These are phyloP conservation scores for Trebouxiophyceae sp. DNA, from an alignment of 163 green algal genomes.

Conservation along the genomic window DNA sequence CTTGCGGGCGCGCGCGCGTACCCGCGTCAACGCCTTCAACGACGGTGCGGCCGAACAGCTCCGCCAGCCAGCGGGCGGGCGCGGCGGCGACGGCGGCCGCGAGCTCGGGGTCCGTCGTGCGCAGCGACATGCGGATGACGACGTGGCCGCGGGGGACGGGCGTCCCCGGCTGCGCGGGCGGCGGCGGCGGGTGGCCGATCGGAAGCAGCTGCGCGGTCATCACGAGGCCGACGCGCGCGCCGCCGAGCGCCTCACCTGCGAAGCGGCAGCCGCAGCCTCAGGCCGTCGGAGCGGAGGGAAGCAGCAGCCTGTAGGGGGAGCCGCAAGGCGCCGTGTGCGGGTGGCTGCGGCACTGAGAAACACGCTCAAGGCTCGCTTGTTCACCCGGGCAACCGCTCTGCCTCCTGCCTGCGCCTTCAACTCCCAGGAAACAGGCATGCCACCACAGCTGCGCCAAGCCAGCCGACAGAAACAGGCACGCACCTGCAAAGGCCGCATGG, in stretches of 20 bases:
- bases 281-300: no score
- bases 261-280: no score
- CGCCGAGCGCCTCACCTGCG: not conserved
- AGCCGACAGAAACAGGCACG: no score
- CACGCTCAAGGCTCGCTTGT: no score
- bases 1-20: no score
- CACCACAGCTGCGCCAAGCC: no score
- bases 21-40: not conserved
- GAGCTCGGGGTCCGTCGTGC: not conserved
- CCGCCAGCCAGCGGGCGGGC: not conserved
- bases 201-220: constrained; percentile 8
- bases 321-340: no score
- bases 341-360: no score
- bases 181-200: not conserved
- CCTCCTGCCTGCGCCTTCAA: no score
- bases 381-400: no score
- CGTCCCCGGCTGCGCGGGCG: not conserved
- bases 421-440: no score
- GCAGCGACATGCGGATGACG: not conserved
- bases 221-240: not conserved
- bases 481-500: constrained; percentile 4
- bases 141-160: not conserved
- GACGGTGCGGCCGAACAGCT: not conserved
- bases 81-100: not conserved
- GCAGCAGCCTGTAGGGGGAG: no score